Conservation (phyloP, 2,329 filamentous ascomycete genomes). For the Dactylellina cionopaga region DNA sequence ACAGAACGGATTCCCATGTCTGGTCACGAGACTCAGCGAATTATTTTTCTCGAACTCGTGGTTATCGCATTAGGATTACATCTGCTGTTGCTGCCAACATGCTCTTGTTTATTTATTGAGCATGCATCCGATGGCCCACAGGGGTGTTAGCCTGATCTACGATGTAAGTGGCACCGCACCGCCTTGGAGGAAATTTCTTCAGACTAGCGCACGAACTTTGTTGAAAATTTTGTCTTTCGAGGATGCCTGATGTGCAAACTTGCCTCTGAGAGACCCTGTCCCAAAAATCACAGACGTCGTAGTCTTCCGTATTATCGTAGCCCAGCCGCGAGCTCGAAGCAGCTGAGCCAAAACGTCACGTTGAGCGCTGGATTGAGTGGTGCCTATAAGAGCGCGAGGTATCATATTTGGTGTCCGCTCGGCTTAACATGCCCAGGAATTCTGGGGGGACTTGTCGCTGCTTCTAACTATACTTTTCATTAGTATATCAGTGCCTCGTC, state of each 20-base stretch:
- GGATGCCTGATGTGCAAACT: slow-evolving; percentile 30
- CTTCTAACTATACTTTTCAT: slow-evolving; percentile 19
- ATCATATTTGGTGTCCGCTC: slow-evolving; percentile 3
- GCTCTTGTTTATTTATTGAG: too few relatives aligned
- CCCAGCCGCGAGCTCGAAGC: too few relatives aligned
- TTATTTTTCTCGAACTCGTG: too few relatives aligned
- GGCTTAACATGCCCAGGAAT: slow-evolving; percentile 18
- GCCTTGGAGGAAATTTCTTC: slow-evolving; percentile 32
- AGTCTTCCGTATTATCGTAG: too few relatives aligned
- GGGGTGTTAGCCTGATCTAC: slow-evolving; percentile 1
- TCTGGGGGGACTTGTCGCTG: slow-evolving; percentile 21
- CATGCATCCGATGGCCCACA: slow-evolving; percentile 17
- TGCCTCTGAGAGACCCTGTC: background rate
- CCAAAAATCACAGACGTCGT: background rate
- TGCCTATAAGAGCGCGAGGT: too few relatives aligned
- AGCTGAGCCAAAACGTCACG: too few relatives aligned
- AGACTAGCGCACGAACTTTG: slow-evolving; percentile 31
- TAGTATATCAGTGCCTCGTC: slow-evolving; percentile 24
- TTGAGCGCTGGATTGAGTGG: too few relatives aligned
- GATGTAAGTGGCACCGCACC: slow-evolving; percentile 17
- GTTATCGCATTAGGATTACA: background rate
- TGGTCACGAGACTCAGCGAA: too few relatives aligned
- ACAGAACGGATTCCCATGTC: too few relatives aligned
- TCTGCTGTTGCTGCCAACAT: slow-evolving; percentile 5
- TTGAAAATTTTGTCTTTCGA: slow-evolving; percentile 23